Evolutionary conservation across 169 alveolate species (phyloP).

Genomic region (Plasmodium gallinaceum): DNA sequence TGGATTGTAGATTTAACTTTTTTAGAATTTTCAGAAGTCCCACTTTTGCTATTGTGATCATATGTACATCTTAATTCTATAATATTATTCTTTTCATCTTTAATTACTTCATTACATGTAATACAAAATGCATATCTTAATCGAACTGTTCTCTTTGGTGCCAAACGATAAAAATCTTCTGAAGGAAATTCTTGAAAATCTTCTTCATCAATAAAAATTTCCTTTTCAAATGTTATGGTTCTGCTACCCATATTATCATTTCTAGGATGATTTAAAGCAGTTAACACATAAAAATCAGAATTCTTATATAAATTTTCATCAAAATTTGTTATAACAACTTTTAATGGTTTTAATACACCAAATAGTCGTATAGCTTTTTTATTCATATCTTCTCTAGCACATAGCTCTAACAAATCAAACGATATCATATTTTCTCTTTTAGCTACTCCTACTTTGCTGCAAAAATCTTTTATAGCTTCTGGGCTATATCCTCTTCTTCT

Average conservation of each 20-base stretch:
- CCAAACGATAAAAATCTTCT: constrained; percentile 83
- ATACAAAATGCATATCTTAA: constrained; percentile 89
- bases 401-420: constrained; percentile 94
- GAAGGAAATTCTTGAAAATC: constrained; percentile 87
- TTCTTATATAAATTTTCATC: constrained; percentile 40
- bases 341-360: constrained; percentile 82
- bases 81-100: constrained; percentile 73
- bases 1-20: constrained; percentile 90
- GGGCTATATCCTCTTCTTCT: constrained; percentile 97
- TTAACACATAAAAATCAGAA: not conserved
- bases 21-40: constrained; percentile 77
- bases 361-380: constrained; percentile 80
- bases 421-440: constrained; percentile 95
- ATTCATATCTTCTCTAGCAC: constrained; percentile 88
- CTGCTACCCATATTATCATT: constrained; percentile 57
- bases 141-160: constrained; percentile 88
- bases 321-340: constrained; percentile 81
- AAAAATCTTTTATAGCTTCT: constrained; percentile 91
- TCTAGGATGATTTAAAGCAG: constrained; percentile 65
- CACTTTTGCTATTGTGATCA: constrained; percentile 87
- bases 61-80: constrained; percentile 85
- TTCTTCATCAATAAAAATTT: constrained; percentile 86
- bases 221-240: constrained; percentile 75
- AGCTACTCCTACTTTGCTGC: constrained; percentile 96
- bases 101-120: constrained; percentile 85